phyloP scores from a whole-genome alignment of 1,284 basidiomycete genomes.

The Xanthoconium separans region DNA sequence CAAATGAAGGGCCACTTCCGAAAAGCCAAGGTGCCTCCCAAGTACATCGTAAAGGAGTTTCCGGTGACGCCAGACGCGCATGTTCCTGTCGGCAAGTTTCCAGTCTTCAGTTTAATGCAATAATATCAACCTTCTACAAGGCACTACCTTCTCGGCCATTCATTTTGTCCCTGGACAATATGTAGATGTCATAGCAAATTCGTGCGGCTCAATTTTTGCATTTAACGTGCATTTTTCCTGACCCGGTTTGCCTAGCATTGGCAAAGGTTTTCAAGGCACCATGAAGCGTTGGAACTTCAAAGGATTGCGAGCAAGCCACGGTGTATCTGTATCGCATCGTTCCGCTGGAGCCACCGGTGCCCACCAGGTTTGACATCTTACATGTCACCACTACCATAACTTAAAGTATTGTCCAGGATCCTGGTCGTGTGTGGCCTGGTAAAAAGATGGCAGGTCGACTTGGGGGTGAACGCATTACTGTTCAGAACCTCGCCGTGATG shows the following conservation, averaged over 20 bases:
- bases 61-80: slow-evolving; percentile 87
- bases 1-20: slow-evolving; percentile 87
- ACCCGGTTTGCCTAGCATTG: slow-evolving; percentile 58
- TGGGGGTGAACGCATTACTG: slow-evolving; percentile 82
- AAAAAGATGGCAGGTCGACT: slow-evolving; percentile 98
- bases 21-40: slow-evolving; percentile 81
- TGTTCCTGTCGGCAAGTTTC: slow-evolving; percentile 71
- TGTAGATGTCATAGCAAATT: slow-evolving; percentile 91
- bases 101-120: background rate
- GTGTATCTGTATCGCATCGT: slow-evolving; percentile 95
- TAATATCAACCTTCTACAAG: slow-evolving; percentile 38
- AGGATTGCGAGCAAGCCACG: slow-evolving; percentile 92
- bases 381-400: slow-evolving; percentile 7
- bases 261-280: slow-evolving; percentile 95
- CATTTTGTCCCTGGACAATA: slow-evolving; percentile 99
- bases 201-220: slow-evolving; percentile 51
- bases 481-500: slow-evolving; percentile 88
- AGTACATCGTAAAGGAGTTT: slow-evolving; percentile 90
- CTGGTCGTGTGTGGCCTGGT: slow-evolving; percentile 92
- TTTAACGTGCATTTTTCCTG: slow-evolving; percentile 1
- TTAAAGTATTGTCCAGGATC: slow-evolving; percentile 59
- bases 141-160: slow-evolving; percentile 85
- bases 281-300: slow-evolving; percentile 98
- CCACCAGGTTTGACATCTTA: slow-evolving; percentile 69
- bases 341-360: slow-evolving; percentile 92